These are phyloP conservation scores for Leishmania lainsoni DNA, from an alignment of 208 protist genomes.

Conservation along the genomic window DNA sequence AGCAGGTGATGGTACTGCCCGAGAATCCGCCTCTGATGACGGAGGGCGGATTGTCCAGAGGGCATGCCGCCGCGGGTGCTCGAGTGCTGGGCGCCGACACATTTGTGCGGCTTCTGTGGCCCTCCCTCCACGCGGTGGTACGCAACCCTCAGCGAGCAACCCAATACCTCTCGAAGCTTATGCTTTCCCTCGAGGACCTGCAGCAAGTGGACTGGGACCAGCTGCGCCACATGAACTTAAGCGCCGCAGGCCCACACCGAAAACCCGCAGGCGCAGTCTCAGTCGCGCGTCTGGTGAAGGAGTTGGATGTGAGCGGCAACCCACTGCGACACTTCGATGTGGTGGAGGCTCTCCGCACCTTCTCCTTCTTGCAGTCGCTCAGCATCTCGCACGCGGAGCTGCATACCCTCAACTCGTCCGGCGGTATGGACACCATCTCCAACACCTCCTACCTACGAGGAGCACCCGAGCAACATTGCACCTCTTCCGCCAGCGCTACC, in stretches of 20 bases:
- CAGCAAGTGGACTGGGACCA: constrained; percentile 45
- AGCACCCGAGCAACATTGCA: not conserved
- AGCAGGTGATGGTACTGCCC: not conserved
- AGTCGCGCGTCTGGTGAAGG: constrained; percentile 7
- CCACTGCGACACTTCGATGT: constrained; percentile 40
- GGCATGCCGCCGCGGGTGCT: not conserved
- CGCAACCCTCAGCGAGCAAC: constrained; percentile 30
- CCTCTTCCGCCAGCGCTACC: not conserved
- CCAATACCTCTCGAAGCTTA: constrained; percentile 49
- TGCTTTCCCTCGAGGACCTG: constrained; percentile 69
- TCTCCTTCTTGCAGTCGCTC: constrained; percentile 46
- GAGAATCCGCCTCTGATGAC: constrained; percentile 1
- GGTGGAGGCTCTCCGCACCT: constrained; percentile 48
- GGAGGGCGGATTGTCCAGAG: not conserved
- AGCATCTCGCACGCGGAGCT: constrained; percentile 51
- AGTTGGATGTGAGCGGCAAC: constrained; percentile 82
- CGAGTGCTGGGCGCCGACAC: constrained; percentile 32
- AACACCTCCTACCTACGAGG: not conserved
- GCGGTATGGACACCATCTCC: not conserved
- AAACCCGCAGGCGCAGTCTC: not conserved
- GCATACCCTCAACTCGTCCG: not conserved
- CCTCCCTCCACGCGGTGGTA: constrained; percentile 40
- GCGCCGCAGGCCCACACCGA: not conserved
- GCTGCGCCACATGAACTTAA: constrained; percentile 14
- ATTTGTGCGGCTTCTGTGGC: constrained; percentile 41